These are phyloP conservation scores for Raddia guianensis DNA, from an alignment of 176 grass and related monocot species.

Conservation along the genomic window DNA sequence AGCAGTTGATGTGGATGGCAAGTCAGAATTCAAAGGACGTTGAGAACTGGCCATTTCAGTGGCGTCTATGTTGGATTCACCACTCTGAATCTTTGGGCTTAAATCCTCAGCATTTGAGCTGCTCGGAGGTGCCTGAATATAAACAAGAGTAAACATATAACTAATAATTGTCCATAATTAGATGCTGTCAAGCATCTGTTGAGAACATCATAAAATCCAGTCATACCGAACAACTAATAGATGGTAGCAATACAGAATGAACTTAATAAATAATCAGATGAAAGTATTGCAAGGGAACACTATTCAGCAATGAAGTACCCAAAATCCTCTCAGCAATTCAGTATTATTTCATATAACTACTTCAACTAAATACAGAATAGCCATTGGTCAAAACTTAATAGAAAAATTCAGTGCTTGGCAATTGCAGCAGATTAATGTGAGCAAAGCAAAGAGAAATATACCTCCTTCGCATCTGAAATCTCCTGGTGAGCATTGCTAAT, in stretches of 20 bases:
- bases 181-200: not conserved
- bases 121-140: constrained; percentile 34
- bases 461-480: constrained; percentile 51
- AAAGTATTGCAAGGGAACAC: not conserved
- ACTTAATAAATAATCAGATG: constrained; percentile 10
- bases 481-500: constrained; percentile 31
- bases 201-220: constrained; percentile 15
- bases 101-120: constrained; percentile 4
- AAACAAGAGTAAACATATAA: constrained; percentile 21
- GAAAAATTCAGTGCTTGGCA: not conserved
- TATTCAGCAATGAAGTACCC: constrained; percentile 15
- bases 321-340: constrained; percentile 31
- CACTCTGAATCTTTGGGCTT: constrained; percentile 3
- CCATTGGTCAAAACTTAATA: not conserved
- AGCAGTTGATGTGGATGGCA: not conserved
- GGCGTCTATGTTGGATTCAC: not conserved
- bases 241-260: constrained; percentile 7
- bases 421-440: not conserved
- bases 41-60: constrained; percentile 14
- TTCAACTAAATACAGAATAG: constrained; percentile 30
- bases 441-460: constrained; percentile 36
- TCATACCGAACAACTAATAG: not conserved
- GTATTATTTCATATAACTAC: not conserved
- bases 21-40: constrained; percentile 10
- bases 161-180: not conserved